Conservation (phyloP, 352 stramenopile genomes). For the Hyaloperonospora brassicae region DNA sequence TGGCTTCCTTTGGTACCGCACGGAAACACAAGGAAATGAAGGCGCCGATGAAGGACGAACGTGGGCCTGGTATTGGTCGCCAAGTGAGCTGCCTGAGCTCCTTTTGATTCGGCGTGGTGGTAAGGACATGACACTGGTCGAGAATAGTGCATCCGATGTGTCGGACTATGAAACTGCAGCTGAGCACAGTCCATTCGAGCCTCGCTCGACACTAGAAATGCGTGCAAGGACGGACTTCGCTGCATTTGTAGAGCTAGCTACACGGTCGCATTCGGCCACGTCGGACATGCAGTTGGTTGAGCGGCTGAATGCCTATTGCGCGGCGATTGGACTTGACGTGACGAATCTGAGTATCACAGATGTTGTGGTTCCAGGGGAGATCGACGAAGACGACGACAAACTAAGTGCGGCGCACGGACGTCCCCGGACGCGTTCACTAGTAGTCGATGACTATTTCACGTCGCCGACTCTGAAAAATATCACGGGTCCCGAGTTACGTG, state of each 20-base stretch:
- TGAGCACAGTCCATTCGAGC: constrained; percentile 34
- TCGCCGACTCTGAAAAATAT: constrained; percentile 54
- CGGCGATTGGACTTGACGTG: constrained; percentile 69
- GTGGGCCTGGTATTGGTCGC: constrained; percentile 94
- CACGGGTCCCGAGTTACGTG: constrained; percentile 72
- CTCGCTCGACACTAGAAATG: constrained; percentile 42
- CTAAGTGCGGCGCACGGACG: constrained; percentile 9
- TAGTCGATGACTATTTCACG: constrained; percentile 68
- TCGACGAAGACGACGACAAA: constrained; percentile 9
- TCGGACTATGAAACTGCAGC: constrained; percentile 32
- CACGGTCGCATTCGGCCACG: constrained; percentile 38
- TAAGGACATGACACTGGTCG: constrained; percentile 83
- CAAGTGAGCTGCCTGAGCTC: constrained; percentile 85
- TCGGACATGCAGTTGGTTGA: constrained; percentile 85
- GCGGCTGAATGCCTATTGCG: constrained; percentile 73
- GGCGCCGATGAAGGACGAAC: constrained; percentile 86
- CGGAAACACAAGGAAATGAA: constrained; percentile 95
- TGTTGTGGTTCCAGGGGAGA: constrained; percentile 39
- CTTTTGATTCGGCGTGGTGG: constrained; percentile 69
- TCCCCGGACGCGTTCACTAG: constrained; percentile 34
- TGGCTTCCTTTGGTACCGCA: constrained; percentile 90
- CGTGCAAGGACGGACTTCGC: constrained; percentile 39
- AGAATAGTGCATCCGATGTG: constrained; percentile 67
- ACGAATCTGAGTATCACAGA: constrained; percentile 69
- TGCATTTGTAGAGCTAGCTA: constrained; percentile 61